Percentiles rank a stretch among this genome's conserved stretches.
These are phyloP conservation scores for Haberlea rhodopensis DNA, from an alignment of 257 asterid genomes.

Conservation along the genomic window DNA sequence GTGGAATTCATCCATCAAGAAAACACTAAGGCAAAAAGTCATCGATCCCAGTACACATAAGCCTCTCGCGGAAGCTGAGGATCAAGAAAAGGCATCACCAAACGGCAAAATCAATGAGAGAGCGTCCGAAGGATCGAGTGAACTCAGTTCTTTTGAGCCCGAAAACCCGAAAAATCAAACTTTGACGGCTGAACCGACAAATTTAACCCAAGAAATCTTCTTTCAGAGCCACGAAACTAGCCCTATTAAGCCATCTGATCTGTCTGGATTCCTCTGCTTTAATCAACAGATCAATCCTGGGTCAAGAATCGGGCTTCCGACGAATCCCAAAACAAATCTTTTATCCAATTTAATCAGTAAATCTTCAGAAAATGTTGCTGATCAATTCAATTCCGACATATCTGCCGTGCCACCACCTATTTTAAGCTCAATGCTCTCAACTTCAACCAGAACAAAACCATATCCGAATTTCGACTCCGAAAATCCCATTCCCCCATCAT, in stretches of 20 bases:
- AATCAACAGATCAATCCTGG: slow-evolving; percentile 30
- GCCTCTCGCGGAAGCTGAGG: slow-evolving; percentile 33
- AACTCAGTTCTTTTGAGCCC: slow-evolving; percentile 12
- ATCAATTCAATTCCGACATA: slow-evolving; percentile 6
- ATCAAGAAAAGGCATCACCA: slow-evolving; percentile 20
- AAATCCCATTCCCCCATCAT: slow-evolving; percentile 16
- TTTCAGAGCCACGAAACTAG: slow-evolving; percentile 35
- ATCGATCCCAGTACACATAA: slow-evolving; percentile 55
- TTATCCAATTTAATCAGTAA: slow-evolving; percentile 36
- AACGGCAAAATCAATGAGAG: no score
- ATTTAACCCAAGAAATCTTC: slow-evolving; percentile 42
- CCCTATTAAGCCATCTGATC: slow-evolving; percentile 33
- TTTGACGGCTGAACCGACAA: slow-evolving; percentile 22
- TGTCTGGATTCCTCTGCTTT: slow-evolving; percentile 41
- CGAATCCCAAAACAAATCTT: slow-evolving; percentile 24
- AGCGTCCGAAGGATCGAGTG: no score
- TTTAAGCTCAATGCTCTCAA: slow-evolving; percentile 9
- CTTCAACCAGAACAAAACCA: slow-evolving; percentile 6
- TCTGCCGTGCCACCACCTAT: background rate
- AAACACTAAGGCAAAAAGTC: slow-evolving; percentile 45
- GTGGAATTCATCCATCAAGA: slow-evolving; percentile 57
- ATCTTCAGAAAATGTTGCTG: slow-evolving; percentile 28
- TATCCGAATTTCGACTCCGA: slow-evolving; percentile 13
- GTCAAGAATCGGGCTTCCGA: slow-evolving; percentile 32
- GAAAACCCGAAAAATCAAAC: slow-evolving; percentile 10